phyloP scores from a whole-genome alignment of 805 yeast genomes.

The Hanseniaspora osmophila region DNA sequence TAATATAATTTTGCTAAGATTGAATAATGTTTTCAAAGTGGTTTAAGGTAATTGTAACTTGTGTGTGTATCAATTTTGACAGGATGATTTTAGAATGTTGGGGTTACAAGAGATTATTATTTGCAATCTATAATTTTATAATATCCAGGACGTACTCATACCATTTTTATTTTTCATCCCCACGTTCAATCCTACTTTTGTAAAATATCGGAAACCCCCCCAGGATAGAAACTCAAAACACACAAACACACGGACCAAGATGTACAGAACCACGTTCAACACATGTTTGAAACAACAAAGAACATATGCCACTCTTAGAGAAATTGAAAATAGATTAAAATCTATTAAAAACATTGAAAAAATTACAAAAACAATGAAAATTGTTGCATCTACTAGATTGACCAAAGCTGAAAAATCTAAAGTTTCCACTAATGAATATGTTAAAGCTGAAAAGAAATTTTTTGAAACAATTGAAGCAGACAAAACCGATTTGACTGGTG shows the following conservation, averaged over 20 bases:
- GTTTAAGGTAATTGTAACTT: background rate
- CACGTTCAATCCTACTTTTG: no score
- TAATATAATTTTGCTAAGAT: no score
- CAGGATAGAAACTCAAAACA: background rate
- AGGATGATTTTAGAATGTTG: background rate
- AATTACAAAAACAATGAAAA: constrained; percentile 98
- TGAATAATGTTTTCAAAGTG: no score
- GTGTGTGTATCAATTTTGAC: background rate
- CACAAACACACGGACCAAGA: background rate
- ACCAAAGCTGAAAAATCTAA: constrained; percentile 92
- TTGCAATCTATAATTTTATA: no score
- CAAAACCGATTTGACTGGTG: constrained; percentile 40
- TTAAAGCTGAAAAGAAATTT: constrained; percentile 65
- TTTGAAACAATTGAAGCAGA: constrained; percentile 55
- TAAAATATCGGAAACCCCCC: no score
- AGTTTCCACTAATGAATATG: constrained; percentile 74
- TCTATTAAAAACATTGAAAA: constrained; percentile 97
- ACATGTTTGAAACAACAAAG: constrained; percentile 24
- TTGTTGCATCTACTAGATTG: constrained; percentile 95
- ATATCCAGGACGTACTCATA: no score
- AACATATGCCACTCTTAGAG: constrained; percentile 96
- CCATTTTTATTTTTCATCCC: no score
- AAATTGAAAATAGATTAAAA: constrained; percentile 94
- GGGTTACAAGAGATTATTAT: no score
- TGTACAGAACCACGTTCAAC: background rate